Evolutionary conservation across 139 green algal genomes (phyloP).

Genomic region (Micromonas commoda): DNA sequence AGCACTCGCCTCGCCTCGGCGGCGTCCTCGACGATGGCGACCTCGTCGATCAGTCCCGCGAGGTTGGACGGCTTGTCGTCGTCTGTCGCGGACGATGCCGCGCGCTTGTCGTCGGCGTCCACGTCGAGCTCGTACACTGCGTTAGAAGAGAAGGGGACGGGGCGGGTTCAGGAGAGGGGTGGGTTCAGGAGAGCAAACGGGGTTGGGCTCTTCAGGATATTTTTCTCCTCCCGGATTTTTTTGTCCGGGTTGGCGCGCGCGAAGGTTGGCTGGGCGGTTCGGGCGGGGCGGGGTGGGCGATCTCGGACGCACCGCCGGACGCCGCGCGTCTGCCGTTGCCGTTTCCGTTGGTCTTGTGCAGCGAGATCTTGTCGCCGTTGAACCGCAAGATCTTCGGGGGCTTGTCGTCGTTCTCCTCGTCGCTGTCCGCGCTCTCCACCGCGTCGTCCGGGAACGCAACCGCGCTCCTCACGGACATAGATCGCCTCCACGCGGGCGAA

Average conservation of each 20-base stretch:
- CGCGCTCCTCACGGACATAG: background rate
- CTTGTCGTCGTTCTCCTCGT: background rate
- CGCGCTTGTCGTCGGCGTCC: background rate
- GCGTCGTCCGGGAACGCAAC: background rate
- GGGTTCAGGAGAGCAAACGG: too few relatives aligned
- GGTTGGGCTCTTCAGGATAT: too few relatives aligned
- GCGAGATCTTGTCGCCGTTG: background rate
- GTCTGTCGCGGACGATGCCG: background rate
- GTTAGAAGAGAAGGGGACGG: too few relatives aligned
- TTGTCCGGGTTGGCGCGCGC: too few relatives aligned
- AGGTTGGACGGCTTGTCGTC: background rate
- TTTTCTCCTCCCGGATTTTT: too few relatives aligned
- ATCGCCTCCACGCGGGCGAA: background rate
- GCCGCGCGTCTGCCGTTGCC: background rate
- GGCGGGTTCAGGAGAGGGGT: too few relatives aligned
- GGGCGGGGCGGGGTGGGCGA: too few relatives aligned
- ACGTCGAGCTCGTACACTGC: background rate
- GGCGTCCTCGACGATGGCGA: constrained; percentile 11
- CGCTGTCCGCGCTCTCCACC: background rate
- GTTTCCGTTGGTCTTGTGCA: background rate
- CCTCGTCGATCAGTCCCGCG: constrained; percentile 15
- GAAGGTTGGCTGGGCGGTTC: too few relatives aligned
- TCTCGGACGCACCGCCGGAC: background rate
- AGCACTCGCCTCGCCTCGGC: constrained; percentile 13
- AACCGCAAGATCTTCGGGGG: background rate